Evolutionary conservation across 768 basidiomycete species (phyloP), one percentile per base, ranked within the genome.

Genomic region (Suillus placidus): DNA sequence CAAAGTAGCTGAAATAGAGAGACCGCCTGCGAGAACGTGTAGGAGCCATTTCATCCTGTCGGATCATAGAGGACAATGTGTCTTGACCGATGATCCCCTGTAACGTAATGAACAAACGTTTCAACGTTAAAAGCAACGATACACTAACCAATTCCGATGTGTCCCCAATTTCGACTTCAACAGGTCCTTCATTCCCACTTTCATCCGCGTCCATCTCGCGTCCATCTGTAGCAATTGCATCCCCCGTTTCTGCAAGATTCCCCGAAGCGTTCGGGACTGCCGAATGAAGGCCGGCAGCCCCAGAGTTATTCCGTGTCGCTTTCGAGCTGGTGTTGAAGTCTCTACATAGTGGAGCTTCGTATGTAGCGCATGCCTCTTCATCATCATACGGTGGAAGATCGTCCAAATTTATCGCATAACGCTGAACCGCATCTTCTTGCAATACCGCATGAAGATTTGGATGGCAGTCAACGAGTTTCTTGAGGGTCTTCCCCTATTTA

Each of bases 21-120:
- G 83, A 82, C 66, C 90, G 79, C 66, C 89, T 81, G 34, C 89
- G 80, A 38, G 85, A 81, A 54, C 88, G 84, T 35, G 81, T 76
- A 9, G 88, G 88, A 30, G 83, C 78, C 66, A 85, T 77, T 75
- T 92, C 91, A 68, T 93, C 91, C 61, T 88, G 87, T 45, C 87
- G 83, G 70, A 93, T 92, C 88, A 91, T 91, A 20, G 84, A 79
- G 61, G 86, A 84, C 49, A 93, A 79, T 8, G 90, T 86, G 70
- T 93, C 91, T 68, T 92, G 90, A 20, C 88, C 84, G 60, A 92
- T 89, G 8, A 71, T 69, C n/a, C 90, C 91, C 90, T 92, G 68
- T 20, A 63, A 40, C 42, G 26, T 66, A 49, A 58, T 57, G 45
- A 56, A 56, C 42, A 63, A 67, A 66, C 55, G 62, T 38, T 60